phyloP scores from a whole-genome alignment of 73 alveolate species.

The Loxodes magnus region DNA sequence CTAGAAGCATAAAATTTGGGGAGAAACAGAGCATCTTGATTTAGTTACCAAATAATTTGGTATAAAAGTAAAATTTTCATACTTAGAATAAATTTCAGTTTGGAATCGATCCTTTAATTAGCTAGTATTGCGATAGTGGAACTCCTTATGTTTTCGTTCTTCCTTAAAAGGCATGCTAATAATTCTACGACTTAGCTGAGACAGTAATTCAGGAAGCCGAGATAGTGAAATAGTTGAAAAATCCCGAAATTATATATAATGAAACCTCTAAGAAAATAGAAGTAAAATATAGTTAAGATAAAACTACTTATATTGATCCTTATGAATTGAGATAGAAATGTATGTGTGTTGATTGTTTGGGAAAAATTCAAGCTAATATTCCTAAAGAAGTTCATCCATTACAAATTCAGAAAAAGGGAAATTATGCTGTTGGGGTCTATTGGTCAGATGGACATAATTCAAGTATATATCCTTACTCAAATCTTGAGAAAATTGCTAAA shows the following conservation, averaged over 20 bases:
- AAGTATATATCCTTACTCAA: slow-evolving; percentile 58
- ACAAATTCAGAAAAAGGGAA: slow-evolving; percentile 66
- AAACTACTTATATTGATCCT: slow-evolving; percentile 37
- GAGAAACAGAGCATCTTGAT: slow-evolving; percentile 66
- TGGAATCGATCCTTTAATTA: slow-evolving; percentile 48
- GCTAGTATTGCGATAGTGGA: slow-evolving; percentile 63
- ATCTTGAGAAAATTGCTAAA: not conserved
- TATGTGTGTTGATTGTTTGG: slow-evolving; percentile 76
- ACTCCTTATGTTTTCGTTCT: slow-evolving; percentile 62
- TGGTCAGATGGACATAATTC: slow-evolving; percentile 87
- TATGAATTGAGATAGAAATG: slow-evolving; percentile 50
- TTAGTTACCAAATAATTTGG: slow-evolving; percentile 62
- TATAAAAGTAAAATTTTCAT: no score
- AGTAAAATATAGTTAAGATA: slow-evolving; percentile 6
- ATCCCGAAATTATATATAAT: not conserved
- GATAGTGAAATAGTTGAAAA: not conserved
- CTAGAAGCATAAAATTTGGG: slow-evolving; percentile 59
- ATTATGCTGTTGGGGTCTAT: slow-evolving; percentile 77
- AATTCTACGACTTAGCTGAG: slow-evolving; percentile 38
- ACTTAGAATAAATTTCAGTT: slow-evolving; percentile 55
- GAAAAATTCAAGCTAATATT: slow-evolving; percentile 61
- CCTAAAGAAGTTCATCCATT: slow-evolving; percentile 72
- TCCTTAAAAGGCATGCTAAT: slow-evolving; percentile 55
- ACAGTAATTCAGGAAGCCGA: slow-evolving; percentile 43
- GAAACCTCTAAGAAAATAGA: not conserved